Base-by-base conservation (phyloP, 2,329 filamentous ascomycete genomes). In the Ascomycota sp. region DNA sequence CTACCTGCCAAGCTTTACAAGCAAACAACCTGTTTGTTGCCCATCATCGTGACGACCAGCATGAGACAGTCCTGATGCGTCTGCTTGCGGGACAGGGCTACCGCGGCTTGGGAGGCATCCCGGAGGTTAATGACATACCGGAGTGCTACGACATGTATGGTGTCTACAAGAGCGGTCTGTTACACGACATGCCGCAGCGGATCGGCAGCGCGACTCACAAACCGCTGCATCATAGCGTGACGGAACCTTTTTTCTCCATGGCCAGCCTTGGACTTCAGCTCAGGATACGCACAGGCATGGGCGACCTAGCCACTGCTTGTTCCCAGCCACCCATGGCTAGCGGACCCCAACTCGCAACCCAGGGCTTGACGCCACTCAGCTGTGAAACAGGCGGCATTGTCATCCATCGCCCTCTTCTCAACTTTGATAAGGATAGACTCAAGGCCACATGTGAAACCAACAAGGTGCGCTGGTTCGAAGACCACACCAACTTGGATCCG, bases 11-110 rank as follows among this genome's bases (percentile, higher is more conserved):
- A 11, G 46, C 53, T 1, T 40, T 55, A 5, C 46, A 53, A 0
- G 65, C 78, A 4, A 52, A 50, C 4, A 66, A 68, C 13, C 48
- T 95, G 2, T 63, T 94, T 24, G 56, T 91, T 20, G 89, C 75
- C 4, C 89, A 98, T 46, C 89, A 98, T 47, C 60, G 66, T 36
- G 85, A 94, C 43, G 89, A 98, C 43, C 81, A 89, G 44, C 77
- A 83, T 32, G 89, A 98, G 54, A 94, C 85, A 0, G 63, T 91
- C 4, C 53, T 95, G 29, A 78, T 83, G 72, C 68, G 89, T 25
- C 51, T 95, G 23, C 51, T 75, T 7, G 58, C 60, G 3, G 72
- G 75, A 0, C 76, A 81, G 41, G 56, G 65, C 3, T 66, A 68
- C n/a, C 56, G 64, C n/a, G 83, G 80, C 0, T 56, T 93, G 20